Percentiles rank a stretch among this genome's conserved stretches.
phyloP scores from a whole-genome alignment of 345 rosid genomes.

The Lumnitzera littorea region DNA sequence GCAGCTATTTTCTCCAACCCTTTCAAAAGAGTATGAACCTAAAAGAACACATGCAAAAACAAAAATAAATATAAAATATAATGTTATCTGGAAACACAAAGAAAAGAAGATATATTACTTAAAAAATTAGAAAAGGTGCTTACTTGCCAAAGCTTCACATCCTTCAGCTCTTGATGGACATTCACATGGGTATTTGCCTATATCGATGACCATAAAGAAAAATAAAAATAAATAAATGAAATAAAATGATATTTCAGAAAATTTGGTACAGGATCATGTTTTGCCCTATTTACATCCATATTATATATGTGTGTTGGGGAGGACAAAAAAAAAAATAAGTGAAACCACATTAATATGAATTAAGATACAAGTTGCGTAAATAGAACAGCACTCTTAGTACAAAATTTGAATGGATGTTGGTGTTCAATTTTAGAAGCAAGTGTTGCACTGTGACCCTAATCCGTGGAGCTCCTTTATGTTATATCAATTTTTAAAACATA shows the following conservation, averaged over 20 bases:
- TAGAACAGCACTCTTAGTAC: too few species aligned
- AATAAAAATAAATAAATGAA: slow-evolving; percentile 9
- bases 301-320: background rate
- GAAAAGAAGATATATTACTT: slow-evolving; percentile 9
- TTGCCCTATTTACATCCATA: background rate
- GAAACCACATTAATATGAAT: too few species aligned
- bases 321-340: too few species aligned
- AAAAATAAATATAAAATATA: too few species aligned
- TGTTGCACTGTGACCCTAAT: too few species aligned
- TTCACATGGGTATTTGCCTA: slow-evolving; percentile 97
- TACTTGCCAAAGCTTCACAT: slow-evolving; percentile 99
- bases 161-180: slow-evolving; percentile 76
- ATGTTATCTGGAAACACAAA: too few species aligned
- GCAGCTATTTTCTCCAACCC: slow-evolving; percentile 98
- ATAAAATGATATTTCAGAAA: background rate
- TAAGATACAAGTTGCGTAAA: too few species aligned
- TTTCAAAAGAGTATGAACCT: slow-evolving; percentile 95
- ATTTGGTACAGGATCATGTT: background rate
- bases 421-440: too few species aligned
- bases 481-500: too few species aligned
- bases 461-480: too few species aligned
- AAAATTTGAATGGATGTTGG: too few species aligned
- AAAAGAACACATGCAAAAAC: too few species aligned
- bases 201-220: slow-evolving; percentile 15
- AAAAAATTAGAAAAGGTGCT: slow-evolving; percentile 8